Evolutionary conservation across 345 rosid genomes (phyloP), one percentile per base, ranked within the genome.

Genomic region (Eutrema yunnanense): DNA sequence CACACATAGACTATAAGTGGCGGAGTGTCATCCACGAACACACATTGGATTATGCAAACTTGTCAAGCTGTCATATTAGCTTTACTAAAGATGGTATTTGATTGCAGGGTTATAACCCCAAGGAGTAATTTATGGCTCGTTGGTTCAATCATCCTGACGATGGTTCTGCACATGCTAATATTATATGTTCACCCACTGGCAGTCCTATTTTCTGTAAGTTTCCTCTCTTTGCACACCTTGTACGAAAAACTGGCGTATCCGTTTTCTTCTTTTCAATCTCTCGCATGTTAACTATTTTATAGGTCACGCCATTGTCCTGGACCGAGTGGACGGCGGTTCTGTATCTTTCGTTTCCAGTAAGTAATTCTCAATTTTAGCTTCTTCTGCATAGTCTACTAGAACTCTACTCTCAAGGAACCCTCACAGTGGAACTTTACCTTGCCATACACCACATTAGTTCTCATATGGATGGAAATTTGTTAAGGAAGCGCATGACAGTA

Each of bases 101-200:
- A 68, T 75, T 83, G 77, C 78, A 95, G 99, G 79, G 91, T 84
- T 70, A 86, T 90, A 77, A 92, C 94, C 74, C 99, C 99, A 49
- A 87, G 99, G 97, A 95, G 98, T 86, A 95, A 95, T 81, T 67
- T 91, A 77, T 95, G 99, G 99, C 97, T 95, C 32, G 98, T 92
- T 38, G 94, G 78, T 50, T 95, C 99, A 68, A 92, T 95, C 65
- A 71, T 90, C 73, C 81, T 95, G 80, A 95, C 98, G 44, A 92
- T 95, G 97, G 70, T 92, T 62, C 89, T 95, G 75, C 99, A 92
- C 85, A 50, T 88, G 16, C 83, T 92, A 65, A 87, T 92, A 71
- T 84, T 95, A 65, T 90, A 90, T 62, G 88, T 92, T 71, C 91
- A 67, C 67, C 98, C 98, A 5, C 84, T 95, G 34, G 89, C 99